Conservation (phyloP, 371 early-diverging fungal species). For the Batrachochytrium dendrobatidis region DNA sequence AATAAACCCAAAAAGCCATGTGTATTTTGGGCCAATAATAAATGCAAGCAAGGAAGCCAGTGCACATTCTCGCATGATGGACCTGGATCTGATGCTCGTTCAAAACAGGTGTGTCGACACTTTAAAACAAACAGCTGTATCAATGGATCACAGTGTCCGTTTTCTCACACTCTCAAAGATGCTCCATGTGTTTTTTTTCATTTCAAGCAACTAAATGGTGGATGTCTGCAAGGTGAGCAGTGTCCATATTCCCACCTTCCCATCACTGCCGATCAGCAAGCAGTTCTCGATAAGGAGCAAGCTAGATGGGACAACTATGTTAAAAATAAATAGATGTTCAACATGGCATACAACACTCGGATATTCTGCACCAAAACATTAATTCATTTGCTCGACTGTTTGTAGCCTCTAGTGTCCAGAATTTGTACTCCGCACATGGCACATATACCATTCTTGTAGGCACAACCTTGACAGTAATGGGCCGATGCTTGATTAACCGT, state of each 20-base stretch:
- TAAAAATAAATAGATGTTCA: not conserved
- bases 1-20: not conserved
- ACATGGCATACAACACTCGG: not conserved
- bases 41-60: not conserved
- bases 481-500: constrained; percentile 57
- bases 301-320: constrained; percentile 3
- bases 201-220: constrained; percentile 6
- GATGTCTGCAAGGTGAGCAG: constrained; percentile 12
- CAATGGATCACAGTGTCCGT: constrained; percentile 10
- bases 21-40: not conserved
- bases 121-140: constrained; percentile 13
- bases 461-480: constrained; percentile 64
- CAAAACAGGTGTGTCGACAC: constrained; percentile 13
- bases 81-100: not conserved
- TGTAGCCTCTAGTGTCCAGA: constrained; percentile 55
- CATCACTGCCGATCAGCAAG: constrained; percentile 11
- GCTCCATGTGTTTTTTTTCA: constrained; percentile 17
- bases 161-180: constrained; percentile 12
- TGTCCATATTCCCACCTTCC: constrained; percentile 17
- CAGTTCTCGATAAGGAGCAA: constrained; percentile 7
- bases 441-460: constrained; percentile 68
- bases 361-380: not conserved
- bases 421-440: constrained; percentile 72
- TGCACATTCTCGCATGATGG: not conserved
- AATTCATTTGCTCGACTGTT: constrained; percentile 52